Evolutionary conservation across 2,329 filamentous ascomycete species (phyloP), one percentile per base, ranked within the genome.

Genomic region (Claviceps sp.): DNA sequence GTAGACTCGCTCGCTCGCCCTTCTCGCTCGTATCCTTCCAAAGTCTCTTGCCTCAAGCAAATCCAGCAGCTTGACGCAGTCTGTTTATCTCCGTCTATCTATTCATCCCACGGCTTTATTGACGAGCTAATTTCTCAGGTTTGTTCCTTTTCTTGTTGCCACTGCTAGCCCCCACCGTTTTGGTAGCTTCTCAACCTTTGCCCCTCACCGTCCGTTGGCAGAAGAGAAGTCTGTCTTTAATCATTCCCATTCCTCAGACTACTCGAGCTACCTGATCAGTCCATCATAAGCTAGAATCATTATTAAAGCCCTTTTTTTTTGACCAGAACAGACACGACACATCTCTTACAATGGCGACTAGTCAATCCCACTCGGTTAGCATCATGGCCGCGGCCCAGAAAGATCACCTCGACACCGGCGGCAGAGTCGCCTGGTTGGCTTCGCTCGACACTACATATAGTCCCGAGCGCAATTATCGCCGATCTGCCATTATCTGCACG

Each of bases 401-500:
- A 68, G 87, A 94, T 70, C 89, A 95, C 73, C 82, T 95, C 68
- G 80, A 81, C 67, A 82, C 86, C 66, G 84, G 87, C 69, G 78
- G 79, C 65, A 78, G 78, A 70, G 79, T 84, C 60, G 74, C 77
- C 65, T 84, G 81, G 81, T 73, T 84, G 56, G 74, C 79, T 56
- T 70, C 72, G 57, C 87, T 98, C 67, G 85, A 96, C 76, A 96
- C 91, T 59, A 87, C 93, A 67, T 89, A 85, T 75, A 77, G 80
- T 62, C 90, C 91, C 53, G 79, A 84, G 63, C 87, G 85, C 72
- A 90, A 94, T 77, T 94, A 93, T 74, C 89, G 93, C 66, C 85
- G 93, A 62, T 95, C 91, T 57, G 95, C 90, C 67, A 98, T 98
- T 76, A 96, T 98, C 73, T 89, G 91, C 77, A 97, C 93, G 63